Percentiles rank a stretch among this genome's conserved stretches.
Evolutionary conservation across 202 grass and related monocot genomes (phyloP).

Genomic region (Digitaria exilis): DNA sequence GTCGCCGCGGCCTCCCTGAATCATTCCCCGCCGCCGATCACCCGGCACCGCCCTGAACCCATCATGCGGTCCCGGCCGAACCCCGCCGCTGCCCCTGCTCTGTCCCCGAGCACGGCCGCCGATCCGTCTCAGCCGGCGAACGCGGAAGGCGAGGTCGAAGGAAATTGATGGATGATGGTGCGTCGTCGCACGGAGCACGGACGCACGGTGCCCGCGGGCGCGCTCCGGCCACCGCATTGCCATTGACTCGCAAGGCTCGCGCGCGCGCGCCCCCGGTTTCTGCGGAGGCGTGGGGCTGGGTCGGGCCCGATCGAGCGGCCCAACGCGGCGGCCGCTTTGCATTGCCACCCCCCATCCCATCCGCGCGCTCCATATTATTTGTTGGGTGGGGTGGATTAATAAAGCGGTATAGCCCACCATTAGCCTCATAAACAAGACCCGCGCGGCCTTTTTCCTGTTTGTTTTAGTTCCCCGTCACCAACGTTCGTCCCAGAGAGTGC

Average conservation of each 20-base stretch:
- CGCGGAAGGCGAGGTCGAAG: neutral
- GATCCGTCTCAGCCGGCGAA: conserved; percentile 35
- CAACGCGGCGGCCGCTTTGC: conserved; percentile 5
- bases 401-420: conserved; percentile 28
- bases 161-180: neutral
- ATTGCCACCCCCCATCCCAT: too few species aligned
- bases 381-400: neutral
- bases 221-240: neutral
- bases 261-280: neutral
- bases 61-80: conserved; percentile 39
- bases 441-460: neutral
- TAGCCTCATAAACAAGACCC: neutral
- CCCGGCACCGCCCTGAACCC: conserved; percentile 21
- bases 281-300: conserved; percentile 34
- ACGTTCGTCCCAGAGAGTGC: neutral
- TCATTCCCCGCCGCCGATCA: neutral
- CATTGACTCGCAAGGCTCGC: conserved; percentile 14
- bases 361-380: too few species aligned
- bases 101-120: conserved; percentile 24
- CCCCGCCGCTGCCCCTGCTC: neutral
- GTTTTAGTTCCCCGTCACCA: conserved; percentile 24
- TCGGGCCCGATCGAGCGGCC: conserved; percentile 22
- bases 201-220: neutral
- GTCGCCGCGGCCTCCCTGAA: neutral
- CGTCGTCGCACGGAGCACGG: neutral